A percentile compares a stretch with the other conserved stretches of the same genome.
phyloP scores from a whole-genome alignment of 805 yeast species.

The Candida quercuum region DNA sequence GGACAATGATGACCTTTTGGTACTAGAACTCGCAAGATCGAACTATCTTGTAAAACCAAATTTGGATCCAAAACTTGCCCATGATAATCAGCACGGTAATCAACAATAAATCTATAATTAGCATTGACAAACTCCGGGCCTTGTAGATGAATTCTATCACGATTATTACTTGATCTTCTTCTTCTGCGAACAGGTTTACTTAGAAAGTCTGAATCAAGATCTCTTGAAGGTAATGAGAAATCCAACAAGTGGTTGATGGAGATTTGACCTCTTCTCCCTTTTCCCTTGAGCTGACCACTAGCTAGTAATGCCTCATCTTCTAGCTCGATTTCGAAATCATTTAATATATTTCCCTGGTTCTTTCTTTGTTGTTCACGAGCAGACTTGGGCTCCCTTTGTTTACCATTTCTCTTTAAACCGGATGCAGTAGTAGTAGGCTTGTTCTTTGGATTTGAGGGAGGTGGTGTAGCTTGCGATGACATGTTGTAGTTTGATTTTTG shows the following conservation, averaged over 20 bases:
- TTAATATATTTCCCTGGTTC: constrained; percentile 2
- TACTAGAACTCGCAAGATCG: constrained; percentile 67
- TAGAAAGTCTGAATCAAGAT: constrained; percentile 10
- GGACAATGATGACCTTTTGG: constrained; percentile 83
- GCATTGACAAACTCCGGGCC: constrained; percentile 77
- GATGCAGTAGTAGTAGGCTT: not conserved
- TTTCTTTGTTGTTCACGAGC: not conserved
- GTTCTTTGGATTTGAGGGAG: constrained; percentile 8
- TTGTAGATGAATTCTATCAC: constrained; percentile 40
- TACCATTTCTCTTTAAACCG: constrained; percentile 3
- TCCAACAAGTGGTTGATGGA: constrained; percentile 64
- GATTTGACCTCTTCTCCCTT: constrained; percentile 37
- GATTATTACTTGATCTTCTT: constrained; percentile 21
- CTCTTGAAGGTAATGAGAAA: constrained; percentile 43
- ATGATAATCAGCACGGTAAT: constrained; percentile 47
- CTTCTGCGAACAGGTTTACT: constrained; percentile 18
- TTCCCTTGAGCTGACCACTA: constrained; percentile 27
- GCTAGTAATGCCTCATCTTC: constrained; percentile 28
- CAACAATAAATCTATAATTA: constrained; percentile 79
- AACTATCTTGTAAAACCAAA: constrained; percentile 53
- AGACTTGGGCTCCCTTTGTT: constrained; percentile 7
- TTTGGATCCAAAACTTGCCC: constrained; percentile 71
- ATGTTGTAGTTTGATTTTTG: constrained; percentile 7
- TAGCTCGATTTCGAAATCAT: constrained; percentile 25
- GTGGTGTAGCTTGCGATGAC: constrained; percentile 18